These are phyloP conservation scores for Puccinia sorghi DNA, from an alignment of 1,284 basidiomycete species.

Conservation along the genomic window DNA sequence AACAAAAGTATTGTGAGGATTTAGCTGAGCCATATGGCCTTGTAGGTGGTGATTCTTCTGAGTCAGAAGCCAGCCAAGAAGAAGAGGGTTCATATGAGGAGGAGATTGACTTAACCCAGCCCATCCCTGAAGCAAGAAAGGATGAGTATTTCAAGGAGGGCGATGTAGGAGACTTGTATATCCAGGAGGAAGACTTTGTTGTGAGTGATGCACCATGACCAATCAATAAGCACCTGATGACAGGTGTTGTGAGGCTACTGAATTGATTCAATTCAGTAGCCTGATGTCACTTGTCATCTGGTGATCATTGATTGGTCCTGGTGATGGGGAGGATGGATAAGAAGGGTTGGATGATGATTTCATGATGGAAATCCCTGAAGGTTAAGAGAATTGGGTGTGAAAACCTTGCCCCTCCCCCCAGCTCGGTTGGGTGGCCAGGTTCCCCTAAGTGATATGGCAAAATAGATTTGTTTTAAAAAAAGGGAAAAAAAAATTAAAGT, in stretches of 20 bases:
- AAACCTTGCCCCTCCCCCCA: not conserved
- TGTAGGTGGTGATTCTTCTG: not conserved
- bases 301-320: too few species aligned
- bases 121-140: not conserved
- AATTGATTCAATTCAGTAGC: too few species aligned
- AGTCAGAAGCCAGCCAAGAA: not conserved
- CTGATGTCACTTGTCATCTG: too few species aligned
- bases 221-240: not conserved
- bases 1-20: not conserved
- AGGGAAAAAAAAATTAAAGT: too few species aligned
- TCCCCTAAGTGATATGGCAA: too few species aligned
- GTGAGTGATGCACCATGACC: not conserved
- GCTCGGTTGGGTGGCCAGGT: too few species aligned
- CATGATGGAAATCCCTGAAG: too few species aligned
- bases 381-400: not conserved
- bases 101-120: not conserved
- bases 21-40: conserved; percentile 22
- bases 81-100: not conserved
- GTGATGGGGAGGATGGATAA: too few species aligned
- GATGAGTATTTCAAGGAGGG: conserved; percentile 22
- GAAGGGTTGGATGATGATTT: too few species aligned
- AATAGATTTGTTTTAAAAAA: too few species aligned
- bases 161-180: conserved; percentile 20
- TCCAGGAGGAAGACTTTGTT: not conserved
- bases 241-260: too few species aligned